Base-by-base conservation (phyloP, 2,329 filamentous ascomycete species). In the Coniosporium tulheliwenetii region DNA sequence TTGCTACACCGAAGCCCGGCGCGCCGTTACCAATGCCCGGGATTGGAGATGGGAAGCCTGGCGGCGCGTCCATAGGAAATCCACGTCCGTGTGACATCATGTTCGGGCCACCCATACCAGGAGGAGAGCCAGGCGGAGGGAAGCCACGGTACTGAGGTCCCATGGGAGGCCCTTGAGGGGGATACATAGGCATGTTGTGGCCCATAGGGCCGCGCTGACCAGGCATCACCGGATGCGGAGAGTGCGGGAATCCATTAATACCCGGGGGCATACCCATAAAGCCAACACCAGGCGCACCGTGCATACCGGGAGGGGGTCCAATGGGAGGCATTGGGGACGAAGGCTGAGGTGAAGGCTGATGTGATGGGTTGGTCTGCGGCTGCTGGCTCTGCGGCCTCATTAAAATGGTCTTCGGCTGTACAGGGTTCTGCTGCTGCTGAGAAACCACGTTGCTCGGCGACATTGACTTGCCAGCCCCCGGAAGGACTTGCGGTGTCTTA, bases 251-350 rank as follows among this genome's bases (percentile, higher is more conserved):
- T 52, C 54, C 69, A 48, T 63, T 73, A 59, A 80, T 73, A 38
- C 66, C 66, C 1, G 71, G 68, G 29, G 64, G 59, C 51, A 67
- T 59, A 10, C 55, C 60, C 34, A 51, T 52, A 44, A 66, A 62
- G 2, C 63, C 66, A 39, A 67, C 62, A 10, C 66, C 63, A 44
- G 63, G 63, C 42, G 73, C 73, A 43, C 73, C 74, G 43, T 67
- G 68, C 51, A 77, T 75, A 41, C 76, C 72, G 53, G 64, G 66
- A 38, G 70, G 66, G 39, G 65, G 64, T 42, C 67, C 71, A 41
- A 77, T 69, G 12, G 78, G 82, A 37, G 79, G 86, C 46, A 77
- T 70, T 38, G 75, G 72, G 39, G 74, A 73, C 29, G 67, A 64
- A 38, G 68, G 77, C 64, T 71, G 75, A 26, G 19, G 4, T 26